Evolutionary conservation across 768 basidiomycete genomes (phyloP).

Genomic region (Termitomyces titanicus): DNA sequence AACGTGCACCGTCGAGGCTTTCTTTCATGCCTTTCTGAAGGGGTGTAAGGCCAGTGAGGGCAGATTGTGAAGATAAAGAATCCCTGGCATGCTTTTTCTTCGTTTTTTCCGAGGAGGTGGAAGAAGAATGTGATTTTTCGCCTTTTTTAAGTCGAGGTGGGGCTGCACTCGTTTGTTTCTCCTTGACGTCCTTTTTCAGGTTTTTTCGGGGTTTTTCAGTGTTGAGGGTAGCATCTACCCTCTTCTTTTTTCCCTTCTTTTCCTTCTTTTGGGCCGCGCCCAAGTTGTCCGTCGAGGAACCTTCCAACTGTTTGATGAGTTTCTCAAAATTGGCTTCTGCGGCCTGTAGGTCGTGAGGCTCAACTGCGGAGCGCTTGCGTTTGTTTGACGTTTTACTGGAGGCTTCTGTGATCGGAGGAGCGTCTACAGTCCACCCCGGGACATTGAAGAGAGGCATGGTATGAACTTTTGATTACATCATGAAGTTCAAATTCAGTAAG

Average conservation of each 20-base stretch:
- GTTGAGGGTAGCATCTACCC: background rate
- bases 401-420: constrained; percentile 34
- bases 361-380: constrained; percentile 43
- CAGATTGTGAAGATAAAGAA: constrained; percentile 1
- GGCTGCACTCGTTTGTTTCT: background rate
- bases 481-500: background rate
- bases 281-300: constrained; percentile 15
- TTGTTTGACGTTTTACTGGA: constrained; percentile 41
- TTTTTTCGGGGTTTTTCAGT: background rate
- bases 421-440: constrained; percentile 62
- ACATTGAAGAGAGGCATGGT: constrained; percentile 58
- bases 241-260: constrained; percentile 10
- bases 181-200: background rate
- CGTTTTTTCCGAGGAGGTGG: constrained; percentile 8
- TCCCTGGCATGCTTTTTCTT: constrained; percentile 4
- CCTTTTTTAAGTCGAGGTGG: background rate
- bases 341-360: constrained; percentile 30
- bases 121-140: background rate
- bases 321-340: constrained; percentile 58
- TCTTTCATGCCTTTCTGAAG: constrained; percentile 78
- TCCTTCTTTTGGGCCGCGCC: constrained; percentile 2
- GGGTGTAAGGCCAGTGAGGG: constrained; percentile 46
- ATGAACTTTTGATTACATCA: constrained; percentile 5
- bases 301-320: constrained; percentile 46
- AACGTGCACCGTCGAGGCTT: constrained; percentile 82